phyloP scores from a whole-genome alignment of 345 rosid species.

The Noccaea bulbosa region DNA sequence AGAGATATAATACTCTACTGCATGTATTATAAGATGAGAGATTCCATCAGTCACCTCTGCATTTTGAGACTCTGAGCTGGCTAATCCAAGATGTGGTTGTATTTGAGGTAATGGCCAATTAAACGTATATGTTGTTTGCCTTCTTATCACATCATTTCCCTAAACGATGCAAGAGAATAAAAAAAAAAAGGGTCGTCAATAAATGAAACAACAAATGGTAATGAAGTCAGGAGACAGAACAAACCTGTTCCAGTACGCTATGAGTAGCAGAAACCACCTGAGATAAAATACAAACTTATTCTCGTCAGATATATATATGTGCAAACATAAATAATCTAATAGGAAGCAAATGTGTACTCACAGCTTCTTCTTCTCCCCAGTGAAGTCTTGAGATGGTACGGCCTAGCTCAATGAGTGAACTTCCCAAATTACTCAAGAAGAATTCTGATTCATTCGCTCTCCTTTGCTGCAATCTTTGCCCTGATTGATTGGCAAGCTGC shows the following conservation, averaged over 20 bases:
- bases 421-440: slow-evolving; percentile 50
- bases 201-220: background rate
- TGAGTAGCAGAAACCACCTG: background rate
- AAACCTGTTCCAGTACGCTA: background rate
- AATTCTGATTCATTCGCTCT: slow-evolving; percentile 40
- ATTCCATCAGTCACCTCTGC: background rate
- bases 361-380: slow-evolving; percentile 50
- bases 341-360: slow-evolving; percentile 23
- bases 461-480: slow-evolving; percentile 27
- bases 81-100: background rate
- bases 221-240: background rate
- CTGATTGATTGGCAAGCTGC: slow-evolving; percentile 42
- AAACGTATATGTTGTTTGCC: background rate
- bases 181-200: background rate
- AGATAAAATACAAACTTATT: background rate
- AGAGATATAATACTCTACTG: background rate
- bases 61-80: background rate
- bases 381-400: slow-evolving; percentile 48
- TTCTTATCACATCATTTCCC: background rate
- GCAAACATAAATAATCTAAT: background rate
- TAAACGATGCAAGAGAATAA: background rate
- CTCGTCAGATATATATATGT: background rate
- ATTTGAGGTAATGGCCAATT: background rate
- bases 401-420: slow-evolving; percentile 53
- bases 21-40: background rate